Conservation (phyloP, 257 asterid species). For the Mitragyna speciosa region DNA sequence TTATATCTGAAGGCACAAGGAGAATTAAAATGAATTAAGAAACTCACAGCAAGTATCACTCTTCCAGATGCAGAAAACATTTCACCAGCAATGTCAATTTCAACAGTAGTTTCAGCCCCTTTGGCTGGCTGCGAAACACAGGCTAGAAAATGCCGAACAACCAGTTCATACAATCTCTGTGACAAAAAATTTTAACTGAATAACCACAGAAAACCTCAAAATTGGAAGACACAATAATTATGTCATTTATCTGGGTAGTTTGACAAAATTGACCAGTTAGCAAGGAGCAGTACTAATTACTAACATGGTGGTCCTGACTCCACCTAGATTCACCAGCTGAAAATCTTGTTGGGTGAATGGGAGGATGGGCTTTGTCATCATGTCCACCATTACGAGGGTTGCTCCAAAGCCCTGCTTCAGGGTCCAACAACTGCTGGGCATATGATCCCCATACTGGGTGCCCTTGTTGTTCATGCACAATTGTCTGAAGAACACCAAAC, state of each 20-base stretch:
- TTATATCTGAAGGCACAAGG: not conserved
- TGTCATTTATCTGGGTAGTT: not conserved
- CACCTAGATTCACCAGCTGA: conserved; percentile 89
- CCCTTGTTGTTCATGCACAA: conserved; percentile 86
- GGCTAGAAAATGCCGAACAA: conserved; percentile 96
- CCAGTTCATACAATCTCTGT: conserved; percentile 95
- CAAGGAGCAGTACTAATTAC: conserved; percentile 32
- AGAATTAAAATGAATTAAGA: conserved; percentile 16
- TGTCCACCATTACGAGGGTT: conserved; percentile 87
- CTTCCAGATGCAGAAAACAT: conserved; percentile 84
- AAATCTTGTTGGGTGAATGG: conserved; percentile 96
- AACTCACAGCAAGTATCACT: conserved; percentile 83
- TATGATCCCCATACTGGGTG: conserved; percentile 90
- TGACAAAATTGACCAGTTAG: not conserved
- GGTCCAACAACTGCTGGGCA: conserved; percentile 82
- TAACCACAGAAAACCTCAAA: not conserved
- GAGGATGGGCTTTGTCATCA: conserved; percentile 99
- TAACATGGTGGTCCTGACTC: conserved; percentile 95
- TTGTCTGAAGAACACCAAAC: conserved; percentile 38
- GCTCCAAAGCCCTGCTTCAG: conserved; percentile 85
- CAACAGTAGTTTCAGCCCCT: conserved; percentile 94
- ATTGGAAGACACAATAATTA: not conserved
- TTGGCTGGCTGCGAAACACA: conserved; percentile 98
- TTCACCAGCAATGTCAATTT: conserved; percentile 94
- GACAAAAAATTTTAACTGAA: conserved; percentile 21